phyloP scores from a whole-genome alignment of 179 eudicot genomes.

The Beta lomatogona region DNA sequence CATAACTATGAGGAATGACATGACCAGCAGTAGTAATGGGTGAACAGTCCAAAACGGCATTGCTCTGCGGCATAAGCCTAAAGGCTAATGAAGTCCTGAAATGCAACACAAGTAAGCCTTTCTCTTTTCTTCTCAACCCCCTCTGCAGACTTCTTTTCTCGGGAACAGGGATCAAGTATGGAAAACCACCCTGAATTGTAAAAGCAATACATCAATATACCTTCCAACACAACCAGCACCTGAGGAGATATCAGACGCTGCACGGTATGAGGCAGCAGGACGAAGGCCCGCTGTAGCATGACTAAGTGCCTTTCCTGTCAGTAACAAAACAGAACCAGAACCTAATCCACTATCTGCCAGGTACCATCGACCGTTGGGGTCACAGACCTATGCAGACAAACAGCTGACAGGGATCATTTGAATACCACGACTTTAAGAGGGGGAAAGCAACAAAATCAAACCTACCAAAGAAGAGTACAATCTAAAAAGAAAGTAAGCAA shows the following conservation, averaged over 20 bases:
- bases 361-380: conserved; percentile 92
- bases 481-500: neutral
- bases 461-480: conserved; percentile 1
- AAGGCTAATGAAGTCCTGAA: conserved; percentile 81
- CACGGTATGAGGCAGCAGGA: conserved; percentile 77
- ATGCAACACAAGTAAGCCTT: conserved; percentile 8
- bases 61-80: conserved; percentile 83
- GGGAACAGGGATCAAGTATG: neutral
- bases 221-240: conserved; percentile 57
- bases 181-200: neutral
- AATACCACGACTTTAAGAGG: conserved; percentile 14
- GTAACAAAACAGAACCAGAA: conserved; percentile 70
- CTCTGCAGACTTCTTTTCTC: neutral
- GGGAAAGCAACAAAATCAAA: neutral
- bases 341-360: conserved; percentile 71
- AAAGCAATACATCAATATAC: conserved; percentile 28
- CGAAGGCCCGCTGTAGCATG: conserved; percentile 92
- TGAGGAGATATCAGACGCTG: conserved; percentile 50
- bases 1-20: conserved; percentile 81
- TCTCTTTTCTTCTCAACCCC: neutral
- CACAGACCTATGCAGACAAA: conserved; percentile 68
- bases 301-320: conserved; percentile 88
- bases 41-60: conserved; percentile 77
- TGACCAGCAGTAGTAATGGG: conserved; percentile 83
- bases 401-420: conserved; percentile 32